Percentiles rank a stretch among this genome's conserved stretches.
Evolutionary conservation across 1,284 basidiomycete species (phyloP).

Genomic region (Ceratobasidium sp.): DNA sequence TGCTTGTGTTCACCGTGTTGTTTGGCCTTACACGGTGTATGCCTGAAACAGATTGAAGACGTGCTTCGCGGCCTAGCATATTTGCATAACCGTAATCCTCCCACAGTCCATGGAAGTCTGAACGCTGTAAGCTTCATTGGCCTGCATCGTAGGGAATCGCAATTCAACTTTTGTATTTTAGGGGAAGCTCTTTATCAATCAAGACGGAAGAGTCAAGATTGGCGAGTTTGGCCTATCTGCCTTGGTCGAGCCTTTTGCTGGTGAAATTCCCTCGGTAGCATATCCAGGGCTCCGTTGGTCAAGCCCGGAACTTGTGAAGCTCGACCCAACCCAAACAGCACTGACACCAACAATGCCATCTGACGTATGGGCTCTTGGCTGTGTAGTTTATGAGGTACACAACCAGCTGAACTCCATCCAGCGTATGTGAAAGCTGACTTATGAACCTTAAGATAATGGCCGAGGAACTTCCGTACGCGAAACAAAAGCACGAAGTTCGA

Average conservation of each 20-base stretch:
- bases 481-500: background rate
- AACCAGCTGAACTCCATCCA: background rate
- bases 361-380: conserved; percentile 9
- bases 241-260: background rate
- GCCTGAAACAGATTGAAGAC: too few relatives aligned
- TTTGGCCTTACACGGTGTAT: too few relatives aligned
- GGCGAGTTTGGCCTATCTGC: conserved; percentile 5
- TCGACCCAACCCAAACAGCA: background rate
- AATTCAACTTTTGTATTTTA: too few relatives aligned
- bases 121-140: background rate
- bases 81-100: background rate
- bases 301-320: background rate
- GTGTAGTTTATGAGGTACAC: background rate
- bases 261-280: background rate
- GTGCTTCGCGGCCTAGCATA: background rate
- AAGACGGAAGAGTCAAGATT: background rate
- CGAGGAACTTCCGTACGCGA: background rate
- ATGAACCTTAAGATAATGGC: background rate
- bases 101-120: background rate
- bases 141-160: background rate
- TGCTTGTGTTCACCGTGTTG: too few relatives aligned
- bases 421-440: background rate
- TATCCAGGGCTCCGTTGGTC: background rate
- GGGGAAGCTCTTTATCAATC: background rate
- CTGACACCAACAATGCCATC: background rate